A percentile compares a stretch with the other conserved stretches of the same genome.
phyloP scores from a whole-genome alignment of 768 basidiomycete species.

The Boletales sp. region DNA sequence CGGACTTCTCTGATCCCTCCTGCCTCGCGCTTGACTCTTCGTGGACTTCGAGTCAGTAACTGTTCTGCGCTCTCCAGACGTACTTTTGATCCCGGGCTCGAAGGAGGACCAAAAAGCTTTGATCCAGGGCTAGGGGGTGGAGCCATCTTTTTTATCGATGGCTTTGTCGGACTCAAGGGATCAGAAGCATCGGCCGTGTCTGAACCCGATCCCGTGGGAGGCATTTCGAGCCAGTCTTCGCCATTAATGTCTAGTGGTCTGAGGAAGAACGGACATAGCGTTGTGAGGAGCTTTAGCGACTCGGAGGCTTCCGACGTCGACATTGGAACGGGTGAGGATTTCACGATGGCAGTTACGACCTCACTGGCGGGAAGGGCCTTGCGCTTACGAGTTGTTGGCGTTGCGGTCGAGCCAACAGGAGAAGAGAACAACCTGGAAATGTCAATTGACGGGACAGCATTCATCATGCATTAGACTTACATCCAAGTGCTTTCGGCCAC shows the following conservation, averaged over 20 bases:
- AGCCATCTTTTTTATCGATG: constrained; percentile 12
- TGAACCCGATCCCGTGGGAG: constrained; percentile 22
- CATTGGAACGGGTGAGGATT: constrained; percentile 79
- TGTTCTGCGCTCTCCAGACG: constrained; percentile 59
- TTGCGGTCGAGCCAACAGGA: constrained; percentile 47
- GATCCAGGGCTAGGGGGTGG: constrained; percentile 41
- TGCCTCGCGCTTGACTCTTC: constrained; percentile 62
- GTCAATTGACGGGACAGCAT: not conserved
- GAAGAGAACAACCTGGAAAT: constrained; percentile 62
- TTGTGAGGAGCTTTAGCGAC: constrained; percentile 61
- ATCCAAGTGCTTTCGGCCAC: constrained; percentile 91
- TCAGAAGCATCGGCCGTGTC: constrained; percentile 12
- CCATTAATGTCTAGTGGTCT: constrained; percentile 58
- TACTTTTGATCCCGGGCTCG: constrained; percentile 49
- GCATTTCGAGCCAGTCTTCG: constrained; percentile 52
- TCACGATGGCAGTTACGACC: constrained; percentile 64
- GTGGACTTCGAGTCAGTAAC: constrained; percentile 66
- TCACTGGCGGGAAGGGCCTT: constrained; percentile 66
- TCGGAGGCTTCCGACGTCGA: constrained; percentile 76
- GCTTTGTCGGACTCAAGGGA: constrained; percentile 38
- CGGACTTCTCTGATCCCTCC: constrained; percentile 77
- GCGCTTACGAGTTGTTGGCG: constrained; percentile 62
- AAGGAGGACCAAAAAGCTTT: constrained; percentile 28
- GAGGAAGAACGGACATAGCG: constrained; percentile 80
- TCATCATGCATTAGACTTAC: constrained; percentile 36